Evolutionary conservation across 2,329 filamentous ascomycete genomes (phyloP), one percentile per base, ranked within the genome.

Genomic region (Alternaria postmessia): DNA sequence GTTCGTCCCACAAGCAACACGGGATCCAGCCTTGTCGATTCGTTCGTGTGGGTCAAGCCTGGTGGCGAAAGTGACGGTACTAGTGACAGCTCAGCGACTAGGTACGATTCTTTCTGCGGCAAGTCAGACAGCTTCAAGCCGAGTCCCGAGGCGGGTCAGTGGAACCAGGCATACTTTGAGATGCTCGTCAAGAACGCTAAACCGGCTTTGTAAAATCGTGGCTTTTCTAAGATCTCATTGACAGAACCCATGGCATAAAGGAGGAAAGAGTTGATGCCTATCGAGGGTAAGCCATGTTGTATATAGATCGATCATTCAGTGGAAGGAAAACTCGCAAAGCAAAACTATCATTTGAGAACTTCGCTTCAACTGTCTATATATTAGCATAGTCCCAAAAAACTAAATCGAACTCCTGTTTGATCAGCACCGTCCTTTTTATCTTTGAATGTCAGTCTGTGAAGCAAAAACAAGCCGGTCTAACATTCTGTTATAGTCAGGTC

Each of bases 41-140:
- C 88, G 30, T 89, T 91, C 65, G 88, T 91, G 60, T 91, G 89
- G 89, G 81, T 90, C 69, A 91, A 91, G 84, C 89, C 89, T 5
- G 89, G 89, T 67, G 83, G 83, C 55, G 84, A 86, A 74, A 81
- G 79, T 20, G 84, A 85, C 65, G 83, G 83, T 59, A 85, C 83
- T 0, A 75, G 69, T 34, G 73, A 80, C 56, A 60, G 70, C 2
- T 59, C 56, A 20, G 82, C 87, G 4, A 72, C 76, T 32, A 82
- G 84, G 30, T 88, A 86, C 68, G 86, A 88, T 73, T 77, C 77
- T 46, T 82, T 84, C 79, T 89, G 87, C 64, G 87, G 87, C 8
- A 79, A 82, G 32, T 68, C 79, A 0, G 84, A 87, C 69, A 76
- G 87, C 2, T 81, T 89, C 54, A 77, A 86, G 76, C 89, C 89